phyloP scores from a whole-genome alignment of 208 protist genomes.

The Acanthamoeba royreba region DNA sequence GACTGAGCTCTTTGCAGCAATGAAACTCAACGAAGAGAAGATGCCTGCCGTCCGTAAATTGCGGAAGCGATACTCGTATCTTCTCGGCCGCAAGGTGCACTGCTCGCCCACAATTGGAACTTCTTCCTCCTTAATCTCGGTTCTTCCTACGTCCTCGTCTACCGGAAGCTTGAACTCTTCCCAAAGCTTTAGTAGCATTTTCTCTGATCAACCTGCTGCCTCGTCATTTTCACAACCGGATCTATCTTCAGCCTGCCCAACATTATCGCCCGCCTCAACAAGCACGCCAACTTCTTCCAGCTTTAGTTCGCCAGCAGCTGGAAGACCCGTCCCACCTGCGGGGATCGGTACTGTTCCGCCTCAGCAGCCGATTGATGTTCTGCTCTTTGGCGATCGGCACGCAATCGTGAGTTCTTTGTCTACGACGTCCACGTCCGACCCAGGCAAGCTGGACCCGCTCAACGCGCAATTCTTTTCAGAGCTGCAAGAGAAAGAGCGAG shows the following conservation, averaged over 20 bases:
- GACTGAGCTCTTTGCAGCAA: neutral
- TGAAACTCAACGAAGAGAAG: constrained; percentile 29
- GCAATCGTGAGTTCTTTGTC: neutral
- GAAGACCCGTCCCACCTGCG: no score
- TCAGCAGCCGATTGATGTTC: neutral
- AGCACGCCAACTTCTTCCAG: neutral
- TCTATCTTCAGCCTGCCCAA: no score
- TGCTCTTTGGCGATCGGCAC: neutral
- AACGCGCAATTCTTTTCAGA: neutral
- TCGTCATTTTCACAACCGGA: no score
- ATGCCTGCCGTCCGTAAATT: neutral
- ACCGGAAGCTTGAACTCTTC: no score
- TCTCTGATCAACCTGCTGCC: no score
- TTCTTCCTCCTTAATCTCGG: no score
- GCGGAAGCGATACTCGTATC: neutral
- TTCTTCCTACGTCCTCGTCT: neutral
- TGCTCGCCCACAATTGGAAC: neutral
- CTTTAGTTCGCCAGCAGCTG: no score
- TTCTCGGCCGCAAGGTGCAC: neutral
- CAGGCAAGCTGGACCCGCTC: neutral
- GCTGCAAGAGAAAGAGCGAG: neutral
- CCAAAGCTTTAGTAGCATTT: no score
- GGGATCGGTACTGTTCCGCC: neutral
- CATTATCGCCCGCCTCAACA: neutral
- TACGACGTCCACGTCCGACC: neutral